Percentiles rank a stretch among this genome's conserved stretches.
These are phyloP conservation scores for Yamagishiella unicocca DNA, from an alignment of 139 green algal genomes.

Conservation along the genomic window DNA sequence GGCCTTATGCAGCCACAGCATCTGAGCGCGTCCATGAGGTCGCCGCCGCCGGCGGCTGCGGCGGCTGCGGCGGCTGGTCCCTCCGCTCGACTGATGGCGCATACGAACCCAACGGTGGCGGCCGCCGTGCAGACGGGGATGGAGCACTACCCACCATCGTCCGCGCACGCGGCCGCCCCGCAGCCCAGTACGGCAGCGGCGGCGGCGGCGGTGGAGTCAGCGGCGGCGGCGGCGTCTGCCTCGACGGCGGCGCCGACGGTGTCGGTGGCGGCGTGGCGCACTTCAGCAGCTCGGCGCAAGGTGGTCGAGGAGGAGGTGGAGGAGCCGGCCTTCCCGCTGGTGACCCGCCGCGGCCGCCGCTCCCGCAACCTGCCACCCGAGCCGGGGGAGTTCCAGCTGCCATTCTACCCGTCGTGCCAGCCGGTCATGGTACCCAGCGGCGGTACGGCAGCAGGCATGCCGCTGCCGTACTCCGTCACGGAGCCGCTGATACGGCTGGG, in stretches of 20 bases:
- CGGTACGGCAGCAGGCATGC: not conserved
- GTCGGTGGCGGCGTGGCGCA: not conserved
- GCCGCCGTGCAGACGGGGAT: not conserved
- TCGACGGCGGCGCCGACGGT: not conserved
- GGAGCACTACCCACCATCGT: not conserved
- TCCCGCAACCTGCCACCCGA: conserved; percentile 32
- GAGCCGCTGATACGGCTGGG: conserved; percentile 13
- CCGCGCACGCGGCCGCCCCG: not conserved
- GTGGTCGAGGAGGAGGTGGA: not conserved
- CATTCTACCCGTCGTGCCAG: conserved; percentile 20
- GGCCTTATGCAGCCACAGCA: not conserved
- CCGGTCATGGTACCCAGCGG: not conserved
- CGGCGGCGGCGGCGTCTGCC: not conserved
- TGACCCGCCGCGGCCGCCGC: not conserved
- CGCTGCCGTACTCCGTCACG: not conserved
- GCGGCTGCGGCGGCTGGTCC: not conserved
- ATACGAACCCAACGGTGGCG: not conserved
- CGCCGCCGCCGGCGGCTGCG: not conserved
- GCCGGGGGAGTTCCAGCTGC: not conserved
- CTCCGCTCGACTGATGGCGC: not conserved
- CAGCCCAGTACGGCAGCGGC: not conserved
- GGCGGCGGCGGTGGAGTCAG: not conserved
- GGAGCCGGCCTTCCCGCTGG: not conserved
- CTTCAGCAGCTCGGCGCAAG: not conserved
- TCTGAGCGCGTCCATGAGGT: not conserved